These are phyloP conservation scores for Nepenthes mirabilis DNA, from an alignment of 148 eudicot species.

Conservation along the genomic window DNA sequence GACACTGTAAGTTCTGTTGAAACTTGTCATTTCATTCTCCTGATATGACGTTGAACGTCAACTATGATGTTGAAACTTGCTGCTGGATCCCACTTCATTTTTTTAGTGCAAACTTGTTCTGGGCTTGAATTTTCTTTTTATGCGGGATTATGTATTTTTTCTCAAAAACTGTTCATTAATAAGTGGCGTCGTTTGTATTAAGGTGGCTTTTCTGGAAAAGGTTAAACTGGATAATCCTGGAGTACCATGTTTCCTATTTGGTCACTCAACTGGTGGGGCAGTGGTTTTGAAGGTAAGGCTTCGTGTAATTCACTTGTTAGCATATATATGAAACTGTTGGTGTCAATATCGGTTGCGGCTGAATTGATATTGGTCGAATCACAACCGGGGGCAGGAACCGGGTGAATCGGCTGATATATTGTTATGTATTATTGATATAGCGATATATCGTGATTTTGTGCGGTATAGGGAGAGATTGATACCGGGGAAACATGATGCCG, in stretches of 20 bases:
- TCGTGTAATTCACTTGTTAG: background rate
- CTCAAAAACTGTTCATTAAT: background rate
- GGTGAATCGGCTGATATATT: too few relatives aligned
- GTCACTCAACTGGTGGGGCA: conserved; percentile 90
- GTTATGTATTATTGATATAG: too few relatives aligned
- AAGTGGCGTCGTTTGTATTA: conserved; percentile 1
- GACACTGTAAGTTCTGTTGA: conserved; percentile 42
- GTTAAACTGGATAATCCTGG: conserved; percentile 53
- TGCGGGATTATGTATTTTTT: background rate
- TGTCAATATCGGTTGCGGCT: background rate
- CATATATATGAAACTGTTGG: background rate
- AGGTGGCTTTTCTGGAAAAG: conserved; percentile 48
- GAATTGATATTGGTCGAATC: too few relatives aligned
- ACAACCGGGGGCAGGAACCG: too few relatives aligned
- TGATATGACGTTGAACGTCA: background rate
- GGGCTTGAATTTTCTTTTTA: too few relatives aligned
- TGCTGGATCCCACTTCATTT: too few relatives aligned
- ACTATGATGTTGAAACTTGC: background rate
- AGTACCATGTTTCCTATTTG: conserved; percentile 73
- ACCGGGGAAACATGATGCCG: too few relatives aligned
- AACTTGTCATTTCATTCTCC: background rate
- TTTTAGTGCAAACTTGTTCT: too few relatives aligned
- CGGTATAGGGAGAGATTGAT: too few relatives aligned
- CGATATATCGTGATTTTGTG: too few relatives aligned
- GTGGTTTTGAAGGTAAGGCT: conserved; percentile 50